phyloP scores from a whole-genome alignment of 2,329 filamentous ascomycete species.

The Trichoderma breve region DNA sequence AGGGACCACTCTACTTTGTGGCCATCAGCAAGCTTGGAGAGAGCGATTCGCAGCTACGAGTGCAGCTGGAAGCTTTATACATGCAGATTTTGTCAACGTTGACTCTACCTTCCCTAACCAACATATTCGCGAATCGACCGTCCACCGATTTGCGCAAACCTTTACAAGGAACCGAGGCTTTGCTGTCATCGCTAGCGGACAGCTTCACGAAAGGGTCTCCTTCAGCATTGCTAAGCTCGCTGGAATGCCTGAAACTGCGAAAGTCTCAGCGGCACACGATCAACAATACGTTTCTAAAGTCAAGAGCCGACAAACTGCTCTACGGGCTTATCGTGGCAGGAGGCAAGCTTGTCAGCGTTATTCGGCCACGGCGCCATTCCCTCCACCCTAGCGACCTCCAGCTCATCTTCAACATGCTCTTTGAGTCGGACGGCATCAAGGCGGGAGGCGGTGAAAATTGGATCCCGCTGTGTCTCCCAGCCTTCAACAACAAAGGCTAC shows the following conservation, averaged over 20 bases:
- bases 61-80: slow-evolving; percentile 89
- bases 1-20: slow-evolving; percentile 87
- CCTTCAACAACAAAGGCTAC: slow-evolving; percentile 95
- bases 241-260: slow-evolving; percentile 89
- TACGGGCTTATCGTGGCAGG: slow-evolving; percentile 94
- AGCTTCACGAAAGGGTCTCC: slow-evolving; percentile 92
- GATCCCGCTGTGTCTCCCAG: slow-evolving; percentile 93
- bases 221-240: slow-evolving; percentile 79
- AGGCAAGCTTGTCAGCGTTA: slow-evolving; percentile 88
- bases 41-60: slow-evolving; percentile 81
- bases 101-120: slow-evolving; percentile 80
- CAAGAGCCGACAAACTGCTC: slow-evolving; percentile 72
- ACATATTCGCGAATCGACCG: slow-evolving; percentile 83
- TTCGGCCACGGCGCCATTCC: slow-evolving; percentile 90
- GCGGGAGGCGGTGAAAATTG: slow-evolving; percentile 91
- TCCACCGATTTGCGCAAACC: slow-evolving; percentile 92
- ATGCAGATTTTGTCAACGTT: slow-evolving; percentile 98
- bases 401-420: slow-evolving; percentile 98
- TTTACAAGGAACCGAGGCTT: slow-evolving; percentile 83
- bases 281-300: slow-evolving; percentile 81
- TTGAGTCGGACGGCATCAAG: slow-evolving; percentile 89
- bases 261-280: slow-evolving; percentile 84
- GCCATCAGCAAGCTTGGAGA: slow-evolving; percentile 91
- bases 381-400: slow-evolving; percentile 94
- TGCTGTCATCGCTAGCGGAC: slow-evolving; percentile 89